These are phyloP conservation scores for Acorus gramineus DNA, from an alignment of 106 monocot genomes.

Conservation along the genomic window DNA sequence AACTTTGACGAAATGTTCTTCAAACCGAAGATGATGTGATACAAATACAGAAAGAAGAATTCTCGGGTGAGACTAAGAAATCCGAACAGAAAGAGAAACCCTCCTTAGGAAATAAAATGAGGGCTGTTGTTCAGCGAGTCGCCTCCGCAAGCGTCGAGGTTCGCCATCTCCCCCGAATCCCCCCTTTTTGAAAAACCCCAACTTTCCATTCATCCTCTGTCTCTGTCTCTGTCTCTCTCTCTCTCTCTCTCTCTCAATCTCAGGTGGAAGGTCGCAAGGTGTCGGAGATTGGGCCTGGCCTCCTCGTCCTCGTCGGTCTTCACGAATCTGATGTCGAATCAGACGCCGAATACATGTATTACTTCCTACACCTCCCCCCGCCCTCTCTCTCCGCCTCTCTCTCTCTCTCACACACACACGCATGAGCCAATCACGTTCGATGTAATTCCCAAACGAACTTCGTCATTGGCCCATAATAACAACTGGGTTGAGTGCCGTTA, in stretches of 20 bases:
- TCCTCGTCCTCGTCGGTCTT: constrained; percentile 82
- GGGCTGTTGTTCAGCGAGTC: constrained; percentile 85
- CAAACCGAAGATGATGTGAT: no score
- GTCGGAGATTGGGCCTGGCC: constrained; percentile 77
- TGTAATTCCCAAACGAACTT: no score
- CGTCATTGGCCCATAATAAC: no score
- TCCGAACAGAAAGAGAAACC: no score
- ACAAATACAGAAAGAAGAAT: no score
- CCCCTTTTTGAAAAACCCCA: background rate
- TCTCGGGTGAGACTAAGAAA: no score
- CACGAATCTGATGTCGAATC: constrained; percentile 70
- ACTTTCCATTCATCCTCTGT: background rate
- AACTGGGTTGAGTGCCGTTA: no score
- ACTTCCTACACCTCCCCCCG: background rate
- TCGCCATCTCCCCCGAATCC: background rate
- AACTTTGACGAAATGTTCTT: no score
- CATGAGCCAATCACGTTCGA: no score
- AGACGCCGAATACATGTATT: constrained; percentile 89
- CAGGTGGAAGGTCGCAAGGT: constrained; percentile 74
- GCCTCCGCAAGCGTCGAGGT: constrained; percentile 90
- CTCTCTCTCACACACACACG: no score
- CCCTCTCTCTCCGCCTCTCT: background rate
- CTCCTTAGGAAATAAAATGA: constrained; percentile 20
- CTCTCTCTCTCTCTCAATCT: background rate
- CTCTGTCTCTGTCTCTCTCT: background rate